These are phyloP conservation scores for Phalaenopsis equestris DNA, from an alignment of 106 monocot genomes.

Conservation along the genomic window DNA sequence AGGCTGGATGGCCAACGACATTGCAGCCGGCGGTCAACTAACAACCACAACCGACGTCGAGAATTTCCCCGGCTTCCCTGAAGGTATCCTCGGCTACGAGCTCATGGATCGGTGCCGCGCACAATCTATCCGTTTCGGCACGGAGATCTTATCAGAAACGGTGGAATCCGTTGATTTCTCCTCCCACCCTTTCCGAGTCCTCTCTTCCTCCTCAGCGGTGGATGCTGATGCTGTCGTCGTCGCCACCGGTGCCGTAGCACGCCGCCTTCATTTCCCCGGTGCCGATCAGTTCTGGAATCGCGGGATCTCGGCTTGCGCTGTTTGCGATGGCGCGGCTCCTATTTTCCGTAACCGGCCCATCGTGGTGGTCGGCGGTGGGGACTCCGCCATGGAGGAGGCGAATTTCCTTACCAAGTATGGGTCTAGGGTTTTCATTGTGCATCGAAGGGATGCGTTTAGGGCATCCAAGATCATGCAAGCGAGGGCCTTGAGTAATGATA, in stretches of 20 bases:
- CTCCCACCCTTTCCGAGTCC: slow-evolving; percentile 47
- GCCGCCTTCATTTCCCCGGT: slow-evolving; percentile 68
- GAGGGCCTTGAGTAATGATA: slow-evolving; percentile 62
- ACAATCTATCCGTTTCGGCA: slow-evolving; percentile 61
- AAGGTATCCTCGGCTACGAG: slow-evolving; percentile 69
- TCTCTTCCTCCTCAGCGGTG: slow-evolving; percentile 44
- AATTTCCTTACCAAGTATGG: slow-evolving; percentile 94
- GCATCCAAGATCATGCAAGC: slow-evolving; percentile 97
- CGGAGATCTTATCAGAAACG: slow-evolving; percentile 70
- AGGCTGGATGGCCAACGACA: slow-evolving; percentile 86
- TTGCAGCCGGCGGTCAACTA: slow-evolving; percentile 89
- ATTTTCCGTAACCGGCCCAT: slow-evolving; percentile 77
- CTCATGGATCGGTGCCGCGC: slow-evolving; percentile 71
- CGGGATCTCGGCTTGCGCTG: slow-evolving; percentile 92
- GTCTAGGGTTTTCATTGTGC: slow-evolving; percentile 73
- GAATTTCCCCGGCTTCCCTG: slow-evolving; percentile 94
- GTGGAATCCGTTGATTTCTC: slow-evolving; percentile 66
- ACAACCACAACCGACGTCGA: slow-evolving; percentile 98
- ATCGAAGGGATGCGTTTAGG: slow-evolving; percentile 72
- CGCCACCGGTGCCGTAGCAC: slow-evolving; percentile 88
- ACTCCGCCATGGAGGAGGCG: slow-evolving; percentile 95
- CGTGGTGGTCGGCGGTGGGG: slow-evolving; percentile 79
- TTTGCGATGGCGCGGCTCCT: slow-evolving; percentile 92
- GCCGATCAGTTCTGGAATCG: slow-evolving; percentile 68
- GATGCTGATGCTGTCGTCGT: slow-evolving; percentile 67